phyloP scores from a whole-genome alignment of 345 rosid genomes.

The Rhodomyrtus tomentosa region DNA sequence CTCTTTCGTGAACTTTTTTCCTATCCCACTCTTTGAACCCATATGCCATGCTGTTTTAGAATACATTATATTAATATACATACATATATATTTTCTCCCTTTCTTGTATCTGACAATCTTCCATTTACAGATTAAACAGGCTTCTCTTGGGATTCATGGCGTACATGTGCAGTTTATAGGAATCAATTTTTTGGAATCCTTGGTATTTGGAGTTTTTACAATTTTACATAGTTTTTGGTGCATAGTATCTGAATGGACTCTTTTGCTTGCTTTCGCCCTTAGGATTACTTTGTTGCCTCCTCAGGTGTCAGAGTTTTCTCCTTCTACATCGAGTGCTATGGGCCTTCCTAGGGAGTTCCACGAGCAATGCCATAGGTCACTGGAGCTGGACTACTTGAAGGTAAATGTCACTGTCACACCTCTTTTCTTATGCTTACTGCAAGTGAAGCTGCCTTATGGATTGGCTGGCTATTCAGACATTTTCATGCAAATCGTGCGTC shows the following conservation, averaged over 20 bases:
- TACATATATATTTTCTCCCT: neutral
- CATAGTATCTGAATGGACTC: neutral
- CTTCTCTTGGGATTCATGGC: slow-evolving; percentile 66
- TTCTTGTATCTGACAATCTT: slow-evolving; percentile 16
- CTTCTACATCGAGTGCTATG: slow-evolving; percentile 89
- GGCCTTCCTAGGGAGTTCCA: slow-evolving; percentile 97
- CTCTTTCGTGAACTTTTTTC: neutral
- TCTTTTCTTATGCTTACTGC: neutral
- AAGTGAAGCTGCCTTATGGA: neutral
- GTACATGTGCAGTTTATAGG: slow-evolving; percentile 72
- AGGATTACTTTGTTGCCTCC: neutral
- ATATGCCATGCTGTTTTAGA: neutral
- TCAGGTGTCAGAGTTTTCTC: slow-evolving; percentile 95
- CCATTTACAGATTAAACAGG: slow-evolving; percentile 70
- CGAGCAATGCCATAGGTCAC: slow-evolving; percentile 71
- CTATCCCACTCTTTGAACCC: neutral
- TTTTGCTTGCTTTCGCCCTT: neutral
- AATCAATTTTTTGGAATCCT: slow-evolving; percentile 74
- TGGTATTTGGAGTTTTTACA: slow-evolving; percentile 36
- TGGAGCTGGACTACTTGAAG: slow-evolving; percentile 79
- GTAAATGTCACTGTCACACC: slow-evolving; percentile 15
- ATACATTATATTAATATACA: neutral
- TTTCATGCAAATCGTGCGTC: neutral
- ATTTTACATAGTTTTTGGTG: neutral
- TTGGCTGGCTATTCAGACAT: neutral